phyloP scores from a whole-genome alignment of 139 green algal genomes.

The Astrephomene gubernaculifera region DNA sequence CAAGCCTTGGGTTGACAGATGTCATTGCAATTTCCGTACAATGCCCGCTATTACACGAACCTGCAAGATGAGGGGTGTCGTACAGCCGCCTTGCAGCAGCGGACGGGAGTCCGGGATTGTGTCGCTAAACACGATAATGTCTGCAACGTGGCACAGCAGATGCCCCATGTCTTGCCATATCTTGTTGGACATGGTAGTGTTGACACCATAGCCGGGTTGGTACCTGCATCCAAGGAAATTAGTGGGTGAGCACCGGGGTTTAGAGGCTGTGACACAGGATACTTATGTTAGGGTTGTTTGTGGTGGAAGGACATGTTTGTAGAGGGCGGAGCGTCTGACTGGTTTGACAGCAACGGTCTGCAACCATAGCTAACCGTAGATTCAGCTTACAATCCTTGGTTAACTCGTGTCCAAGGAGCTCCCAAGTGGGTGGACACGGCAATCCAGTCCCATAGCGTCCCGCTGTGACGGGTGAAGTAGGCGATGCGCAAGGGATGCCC shows the following conservation, averaged over 20 bases:
- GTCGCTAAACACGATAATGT: constrained; percentile 34
- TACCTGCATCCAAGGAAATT: background rate
- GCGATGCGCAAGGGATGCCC: constrained; percentile 21
- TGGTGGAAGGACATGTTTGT: no score
- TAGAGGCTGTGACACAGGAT: no score
- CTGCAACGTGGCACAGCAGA: constrained; percentile 22
- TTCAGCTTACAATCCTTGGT: constrained; percentile 10
- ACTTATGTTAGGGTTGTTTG: no score
- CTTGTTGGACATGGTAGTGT: background rate
- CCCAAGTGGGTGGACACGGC: constrained; percentile 1
- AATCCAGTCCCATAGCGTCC: constrained; percentile 37
- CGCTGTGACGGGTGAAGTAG: constrained; percentile 31
- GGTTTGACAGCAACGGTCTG: background rate
- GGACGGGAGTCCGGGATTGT: constrained; percentile 21
- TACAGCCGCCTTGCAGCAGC: constrained; percentile 12
- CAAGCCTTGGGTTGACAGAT: no score
- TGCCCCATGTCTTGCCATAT: constrained; percentile 8
- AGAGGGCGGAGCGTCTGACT: no score
- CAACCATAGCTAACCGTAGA: no score
- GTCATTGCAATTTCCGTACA: no score
- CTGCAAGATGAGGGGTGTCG: constrained; percentile 23
- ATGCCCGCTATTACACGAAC: no score
- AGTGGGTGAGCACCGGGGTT: no score
- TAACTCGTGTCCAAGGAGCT: constrained; percentile 6
- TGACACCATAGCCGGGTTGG: constrained; percentile 22